Conservation (phyloP, 2,329 filamentous ascomycete species). For the Venturia asperata region DNA sequence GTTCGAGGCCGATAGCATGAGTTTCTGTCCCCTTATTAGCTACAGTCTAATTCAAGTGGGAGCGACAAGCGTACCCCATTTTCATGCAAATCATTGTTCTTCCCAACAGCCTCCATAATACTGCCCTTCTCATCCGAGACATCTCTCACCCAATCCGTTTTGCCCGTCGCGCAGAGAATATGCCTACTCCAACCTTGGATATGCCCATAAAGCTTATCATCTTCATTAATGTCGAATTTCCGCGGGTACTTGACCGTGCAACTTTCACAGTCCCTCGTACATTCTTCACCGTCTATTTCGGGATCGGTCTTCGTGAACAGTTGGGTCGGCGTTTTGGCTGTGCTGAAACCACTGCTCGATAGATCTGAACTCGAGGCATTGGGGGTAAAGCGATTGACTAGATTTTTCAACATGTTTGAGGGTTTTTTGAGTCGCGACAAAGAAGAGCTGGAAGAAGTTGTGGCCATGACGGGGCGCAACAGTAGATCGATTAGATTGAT, state of each 20-base stretch:
- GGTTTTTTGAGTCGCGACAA: not conserved
- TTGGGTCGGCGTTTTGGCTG: not conserved
- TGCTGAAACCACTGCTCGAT: constrained; percentile 21
- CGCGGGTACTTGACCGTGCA: constrained; percentile 76
- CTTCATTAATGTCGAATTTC: constrained; percentile 63
- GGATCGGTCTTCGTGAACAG: constrained; percentile 70
- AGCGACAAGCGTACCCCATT: constrained; percentile 55
- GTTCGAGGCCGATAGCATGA: constrained; percentile 90
- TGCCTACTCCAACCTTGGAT: constrained; percentile 87
- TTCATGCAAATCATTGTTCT: constrained; percentile 49
- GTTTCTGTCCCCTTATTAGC: constrained; percentile 45
- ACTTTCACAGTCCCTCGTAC: constrained; percentile 74
- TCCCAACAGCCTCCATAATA: constrained; percentile 48
- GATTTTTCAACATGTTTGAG: constrained; percentile 19
- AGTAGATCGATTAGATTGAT: constrained; percentile 10
- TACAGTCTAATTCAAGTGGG: not conserved
- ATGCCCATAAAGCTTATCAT: constrained; percentile 74
- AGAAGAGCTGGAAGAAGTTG: not conserved
- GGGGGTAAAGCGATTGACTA: constrained; percentile 25
- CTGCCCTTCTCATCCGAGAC: constrained; percentile 65
- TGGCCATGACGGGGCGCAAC: not conserved
- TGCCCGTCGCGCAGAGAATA: constrained; percentile 86
- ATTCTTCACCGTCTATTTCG: constrained; percentile 79
- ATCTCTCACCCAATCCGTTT: constrained; percentile 66
- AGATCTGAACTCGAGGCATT: constrained; percentile 23